Evolutionary conservation across 2,329 filamentous ascomycete genomes (phyloP), one percentile per base, ranked within the genome.

Genomic region (Blumeriella jaapii): DNA sequence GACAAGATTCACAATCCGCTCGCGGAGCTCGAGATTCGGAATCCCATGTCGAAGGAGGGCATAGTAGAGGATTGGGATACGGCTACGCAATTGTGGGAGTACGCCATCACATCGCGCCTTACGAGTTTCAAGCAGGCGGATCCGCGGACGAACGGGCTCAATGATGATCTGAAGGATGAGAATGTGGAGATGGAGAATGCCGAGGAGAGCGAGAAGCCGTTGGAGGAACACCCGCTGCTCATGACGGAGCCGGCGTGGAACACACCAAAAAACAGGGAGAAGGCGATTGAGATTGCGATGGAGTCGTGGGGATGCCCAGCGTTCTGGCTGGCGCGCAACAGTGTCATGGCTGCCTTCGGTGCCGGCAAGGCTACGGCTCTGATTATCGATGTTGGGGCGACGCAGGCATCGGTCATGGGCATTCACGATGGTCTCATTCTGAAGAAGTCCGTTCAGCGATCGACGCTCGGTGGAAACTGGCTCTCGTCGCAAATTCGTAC

Each of bases 191-290:
- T 78, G 70, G 70, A 69, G 13, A 61, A 63, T 26, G 51, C 67
- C 25, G 69, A 74, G 38, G 69, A 70, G 41, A 69, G 71, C 38
- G 69, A 93, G 58, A 91, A 86, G 61, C 75, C 83, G 6, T 67
- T 98, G 43, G 74, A 80, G 31, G 91, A 96, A 59, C 91, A 83
- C 59, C 93, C 91, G 6, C 64, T 98, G 41, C 68, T 98, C 40
- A 80, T 98, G 73, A 94, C 85, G 1, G 91, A 98, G 61, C 82
- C 87, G 10, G 82, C 84, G 8, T 96, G 89, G 87, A 96, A 94
- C 61, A 71, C 77, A 16, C 61, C 73, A 27, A 95, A 95, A 64
- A 75, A 82, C 41, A 72, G 93, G 41, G 91, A 98, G 63, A 93
- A 91, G 71, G 79, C 81, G 25, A 89, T 95, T 52, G 91, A 98